phyloP scores from a whole-genome alignment of 305 asterid species.

The Fraxinus velutina region DNA sequence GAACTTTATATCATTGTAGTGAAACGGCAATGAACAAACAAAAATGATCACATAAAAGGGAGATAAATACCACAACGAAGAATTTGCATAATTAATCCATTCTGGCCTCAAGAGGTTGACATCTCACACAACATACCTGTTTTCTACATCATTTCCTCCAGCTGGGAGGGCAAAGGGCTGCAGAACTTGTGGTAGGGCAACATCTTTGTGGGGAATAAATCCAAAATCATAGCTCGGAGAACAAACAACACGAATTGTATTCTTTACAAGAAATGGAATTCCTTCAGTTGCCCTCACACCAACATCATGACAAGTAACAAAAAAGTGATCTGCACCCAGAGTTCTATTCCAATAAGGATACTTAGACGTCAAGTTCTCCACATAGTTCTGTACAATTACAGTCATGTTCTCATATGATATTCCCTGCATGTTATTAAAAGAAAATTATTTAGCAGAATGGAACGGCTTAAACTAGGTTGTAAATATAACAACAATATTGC shows the following conservation, averaged over 20 bases:
- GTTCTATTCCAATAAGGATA: conserved; percentile 96
- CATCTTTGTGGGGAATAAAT: conserved; percentile 93
- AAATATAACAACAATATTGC: conserved; percentile 12
- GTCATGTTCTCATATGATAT: conserved; percentile 94
- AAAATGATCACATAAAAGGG: neutral
- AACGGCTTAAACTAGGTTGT: neutral
- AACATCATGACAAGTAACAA: conserved; percentile 94
- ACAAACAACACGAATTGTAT: conserved; percentile 89
- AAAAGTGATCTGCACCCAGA: conserved; percentile 89
- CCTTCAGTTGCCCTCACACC: conserved; percentile 99
- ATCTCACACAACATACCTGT: conserved; percentile 21
- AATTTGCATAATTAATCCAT: neutral
- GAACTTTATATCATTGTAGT: conserved; percentile 6
- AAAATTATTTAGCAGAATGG: neutral
- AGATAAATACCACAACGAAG: neutral
- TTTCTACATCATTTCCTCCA: conserved; percentile 86
- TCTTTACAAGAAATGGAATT: conserved; percentile 77
- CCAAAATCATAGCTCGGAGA: conserved; percentile 98
- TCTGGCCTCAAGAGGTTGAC: neutral
- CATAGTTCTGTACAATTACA: conserved; percentile 69
- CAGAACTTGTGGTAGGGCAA: conserved; percentile 90
- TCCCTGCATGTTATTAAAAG: conserved; percentile 56
- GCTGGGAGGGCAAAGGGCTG: conserved; percentile 97
- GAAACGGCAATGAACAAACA: neutral
- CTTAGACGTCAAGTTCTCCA: conserved; percentile 66